Evolutionary conservation across 345 rosid genomes (phyloP).

Genomic region (Linum tenue): DNA sequence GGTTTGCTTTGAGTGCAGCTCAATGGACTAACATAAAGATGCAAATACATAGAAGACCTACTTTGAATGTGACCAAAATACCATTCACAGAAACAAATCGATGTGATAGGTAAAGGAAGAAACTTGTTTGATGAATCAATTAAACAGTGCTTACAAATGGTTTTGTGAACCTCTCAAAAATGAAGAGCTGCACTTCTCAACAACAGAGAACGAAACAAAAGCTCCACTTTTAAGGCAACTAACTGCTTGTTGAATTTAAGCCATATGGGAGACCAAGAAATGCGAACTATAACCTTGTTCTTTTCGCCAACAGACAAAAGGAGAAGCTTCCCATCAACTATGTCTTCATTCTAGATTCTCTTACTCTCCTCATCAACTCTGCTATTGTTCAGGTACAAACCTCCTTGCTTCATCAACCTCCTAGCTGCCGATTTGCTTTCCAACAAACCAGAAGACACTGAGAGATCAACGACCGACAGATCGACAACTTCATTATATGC

Average conservation of each 20-base stretch:
- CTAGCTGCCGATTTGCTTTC: slow-evolving; percentile 82
- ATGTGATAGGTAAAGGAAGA: no score
- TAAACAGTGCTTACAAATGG: not conserved
- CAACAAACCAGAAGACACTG: slow-evolving; percentile 67
- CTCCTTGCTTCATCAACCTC: slow-evolving; percentile 85
- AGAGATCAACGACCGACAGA: slow-evolving; percentile 53
- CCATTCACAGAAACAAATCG: no score
- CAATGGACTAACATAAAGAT: no score
- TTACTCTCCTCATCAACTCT: slow-evolving; percentile 67
- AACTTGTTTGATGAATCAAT: no score
- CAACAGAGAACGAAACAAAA: not conserved
- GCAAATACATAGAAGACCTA: no score
- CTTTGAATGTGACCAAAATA: no score
- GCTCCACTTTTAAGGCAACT: not conserved
- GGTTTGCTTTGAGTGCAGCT: no score
- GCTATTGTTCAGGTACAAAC: slow-evolving; percentile 81
- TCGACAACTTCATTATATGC: slow-evolving; percentile 45
- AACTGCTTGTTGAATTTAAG: not conserved
- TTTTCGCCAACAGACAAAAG: slow-evolving; percentile 91
- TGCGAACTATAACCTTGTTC: slow-evolving; percentile 78
- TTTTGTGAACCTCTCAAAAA: not conserved
- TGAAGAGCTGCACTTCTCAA: not conserved
- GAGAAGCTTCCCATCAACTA: slow-evolving; percentile 81
- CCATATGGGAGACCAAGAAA: slow-evolving; percentile 32
- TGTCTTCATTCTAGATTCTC: slow-evolving; percentile 60